Evolutionary conservation across 1,139 yeast species (phyloP).

Genomic region (Sugiyamaella xylanicola): DNA sequence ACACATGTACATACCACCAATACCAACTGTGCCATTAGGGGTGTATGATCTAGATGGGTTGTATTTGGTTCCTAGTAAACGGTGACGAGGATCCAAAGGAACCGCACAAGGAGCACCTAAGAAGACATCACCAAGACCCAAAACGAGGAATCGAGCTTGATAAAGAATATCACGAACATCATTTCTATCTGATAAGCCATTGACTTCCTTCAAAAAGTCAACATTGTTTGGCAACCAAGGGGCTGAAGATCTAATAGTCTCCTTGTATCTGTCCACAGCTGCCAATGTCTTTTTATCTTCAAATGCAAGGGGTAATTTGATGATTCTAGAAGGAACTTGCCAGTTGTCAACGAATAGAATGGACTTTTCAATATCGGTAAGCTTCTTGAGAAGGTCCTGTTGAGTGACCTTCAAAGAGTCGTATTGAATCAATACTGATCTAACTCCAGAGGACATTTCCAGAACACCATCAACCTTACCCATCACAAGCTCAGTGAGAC

Average conservation of each 20-base stretch:
- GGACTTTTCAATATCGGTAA: slow-evolving; percentile 74
- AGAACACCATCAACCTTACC: slow-evolving; percentile 68
- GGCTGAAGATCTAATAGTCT: slow-evolving; percentile 88
- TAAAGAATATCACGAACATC: slow-evolving; percentile 83
- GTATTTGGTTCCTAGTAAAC: slow-evolving; percentile 88
- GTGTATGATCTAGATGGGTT: slow-evolving; percentile 96
- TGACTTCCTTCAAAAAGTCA: slow-evolving; percentile 87
- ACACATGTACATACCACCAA: slow-evolving; percentile 98
- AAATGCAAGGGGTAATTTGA: slow-evolving; percentile 92
- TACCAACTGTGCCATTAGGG: slow-evolving; percentile 95
- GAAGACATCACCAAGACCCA: slow-evolving; percentile 96
- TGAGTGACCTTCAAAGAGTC: slow-evolving; percentile 65
- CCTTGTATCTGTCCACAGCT: slow-evolving; percentile 88
- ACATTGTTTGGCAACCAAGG: slow-evolving; percentile 99
- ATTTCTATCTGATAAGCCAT: slow-evolving; percentile 67
- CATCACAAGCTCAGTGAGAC: slow-evolving; percentile 69
- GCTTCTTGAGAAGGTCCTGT: slow-evolving; percentile 57
- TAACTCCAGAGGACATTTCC: slow-evolving; percentile 96
- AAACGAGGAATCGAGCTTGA: slow-evolving; percentile 84
- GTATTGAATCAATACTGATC: slow-evolving; percentile 88
- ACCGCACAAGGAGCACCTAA: slow-evolving; percentile 98
- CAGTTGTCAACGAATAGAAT: slow-evolving; percentile 74
- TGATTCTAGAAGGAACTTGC: slow-evolving; percentile 79
- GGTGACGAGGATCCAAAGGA: slow-evolving; percentile 94
- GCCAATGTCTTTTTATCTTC: slow-evolving; percentile 87